phyloP scores from a whole-genome alignment of 2,329 filamentous ascomycete genomes.

The Aspergillus sergii region DNA sequence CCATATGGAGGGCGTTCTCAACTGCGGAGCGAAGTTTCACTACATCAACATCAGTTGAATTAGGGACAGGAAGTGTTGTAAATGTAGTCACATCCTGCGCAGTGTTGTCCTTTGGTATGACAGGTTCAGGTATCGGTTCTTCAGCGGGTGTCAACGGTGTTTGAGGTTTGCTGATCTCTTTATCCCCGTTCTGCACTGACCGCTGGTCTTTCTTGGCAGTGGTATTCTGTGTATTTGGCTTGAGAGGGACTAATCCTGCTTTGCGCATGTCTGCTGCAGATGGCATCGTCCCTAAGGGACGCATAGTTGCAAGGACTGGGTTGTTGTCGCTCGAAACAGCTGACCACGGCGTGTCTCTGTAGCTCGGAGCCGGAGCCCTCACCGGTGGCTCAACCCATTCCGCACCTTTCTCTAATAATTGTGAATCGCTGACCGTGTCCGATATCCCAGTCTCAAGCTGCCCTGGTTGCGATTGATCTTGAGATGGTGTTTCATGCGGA shows the following conservation, averaged over 20 bases:
- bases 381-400: conserved; percentile 61
- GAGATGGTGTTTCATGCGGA: conserved; percentile 18
- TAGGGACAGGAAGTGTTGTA: conserved; percentile 23
- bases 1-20: conserved; percentile 29
- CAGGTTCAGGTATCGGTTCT: conserved; percentile 14
- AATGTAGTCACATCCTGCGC: conserved; percentile 23
- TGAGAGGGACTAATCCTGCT: conserved; percentile 47
- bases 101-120: conserved; percentile 12
- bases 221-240: conserved; percentile 45
- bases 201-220: conserved; percentile 46
- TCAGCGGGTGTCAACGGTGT: conserved; percentile 19
- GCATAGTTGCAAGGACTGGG: conserved; percentile 82
- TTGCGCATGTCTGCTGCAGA: conserved; percentile 61
- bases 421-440: conserved; percentile 15
- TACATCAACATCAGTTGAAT: conserved; percentile 29
- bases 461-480: conserved; percentile 20
- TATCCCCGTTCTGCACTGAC: conserved; percentile 17
- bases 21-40: conserved; percentile 32
- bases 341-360: conserved; percentile 66
- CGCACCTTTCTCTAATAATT: conserved; percentile 8
- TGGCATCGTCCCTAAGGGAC: conserved; percentile 74
- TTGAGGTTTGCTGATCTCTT: conserved; percentile 14
- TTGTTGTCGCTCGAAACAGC: conserved; percentile 65
- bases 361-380: conserved; percentile 64
- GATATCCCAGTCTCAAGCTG: conserved; percentile 11